A percentile compares a stretch with the other conserved stretches of the same genome.
phyloP scores from a whole-genome alignment of 305 asterid genomes.

The Fraxinus nigra region DNA sequence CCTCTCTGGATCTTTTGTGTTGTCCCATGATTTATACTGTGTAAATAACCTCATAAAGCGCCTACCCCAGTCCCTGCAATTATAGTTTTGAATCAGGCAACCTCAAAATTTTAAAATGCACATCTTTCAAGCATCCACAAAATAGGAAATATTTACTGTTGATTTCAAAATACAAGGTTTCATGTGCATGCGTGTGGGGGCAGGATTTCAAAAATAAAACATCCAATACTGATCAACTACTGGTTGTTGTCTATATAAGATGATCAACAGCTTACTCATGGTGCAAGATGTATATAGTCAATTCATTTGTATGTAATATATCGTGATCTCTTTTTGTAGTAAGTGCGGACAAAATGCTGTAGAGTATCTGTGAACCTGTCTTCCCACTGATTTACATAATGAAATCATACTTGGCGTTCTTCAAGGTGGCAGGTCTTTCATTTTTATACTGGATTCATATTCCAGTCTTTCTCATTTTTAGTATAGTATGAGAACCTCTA shows the following conservation, averaged over 20 bases:
- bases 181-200: background rate
- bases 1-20: conserved; percentile 82
- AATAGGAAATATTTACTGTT: background rate
- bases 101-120: background rate
- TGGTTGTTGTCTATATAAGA: background rate
- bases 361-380: background rate
- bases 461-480: background rate
- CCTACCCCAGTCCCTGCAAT: conserved; percentile 96
- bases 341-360: background rate
- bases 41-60: conserved; percentile 88
- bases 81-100: conserved; percentile 20
- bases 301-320: background rate
- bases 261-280: background rate
- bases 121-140: background rate
- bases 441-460: background rate
- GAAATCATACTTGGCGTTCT: background rate
- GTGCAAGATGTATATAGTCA: background rate
- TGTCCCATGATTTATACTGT: conserved; percentile 89
- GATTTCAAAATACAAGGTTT: background rate
- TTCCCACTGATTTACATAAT: background rate
- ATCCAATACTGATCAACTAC: background rate
- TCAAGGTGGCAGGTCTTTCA: background rate
- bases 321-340: background rate
- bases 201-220: background rate
- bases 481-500: background rate